Conservation (phyloP, 2,329 filamentous ascomycete genomes). For the Dothideomycetes sp. region DNA sequence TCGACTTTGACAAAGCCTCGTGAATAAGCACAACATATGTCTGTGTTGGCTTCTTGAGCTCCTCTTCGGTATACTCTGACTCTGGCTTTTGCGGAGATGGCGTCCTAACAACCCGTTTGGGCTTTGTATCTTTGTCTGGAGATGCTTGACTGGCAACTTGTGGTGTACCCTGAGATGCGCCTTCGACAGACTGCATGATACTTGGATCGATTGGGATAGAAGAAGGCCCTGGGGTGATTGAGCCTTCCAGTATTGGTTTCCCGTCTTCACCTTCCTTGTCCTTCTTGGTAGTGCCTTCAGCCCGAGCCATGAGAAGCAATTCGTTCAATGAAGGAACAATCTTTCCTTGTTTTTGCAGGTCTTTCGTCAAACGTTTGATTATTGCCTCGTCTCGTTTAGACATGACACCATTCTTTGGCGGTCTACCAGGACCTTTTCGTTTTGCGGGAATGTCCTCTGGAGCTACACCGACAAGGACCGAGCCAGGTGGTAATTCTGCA, state of each 20-base stretch:
- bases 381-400: slow-evolving; percentile 54
- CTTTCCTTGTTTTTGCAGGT: slow-evolving; percentile 22
- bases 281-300: slow-evolving; percentile 13
- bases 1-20: slow-evolving; percentile 47
- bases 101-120: slow-evolving; percentile 43
- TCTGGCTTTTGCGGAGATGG: slow-evolving; percentile 52
- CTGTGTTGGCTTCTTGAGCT: slow-evolving; percentile 56
- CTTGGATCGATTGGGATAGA: slow-evolving; percentile 8
- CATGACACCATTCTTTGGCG: slow-evolving; percentile 74
- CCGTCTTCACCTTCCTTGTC: slow-evolving; percentile 8
- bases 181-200: slow-evolving; percentile 5
- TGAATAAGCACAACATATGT: slow-evolving; percentile 56
- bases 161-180: neutral
- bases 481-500: slow-evolving; percentile 14
- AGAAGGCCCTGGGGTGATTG: neutral
- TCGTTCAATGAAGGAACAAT: slow-evolving; percentile 17
- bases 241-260: slow-evolving; percentile 6
- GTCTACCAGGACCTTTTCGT: slow-evolving; percentile 67
- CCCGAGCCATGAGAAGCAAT: slow-evolving; percentile 21
- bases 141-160: slow-evolving; percentile 4
- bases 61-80: slow-evolving; percentile 60
- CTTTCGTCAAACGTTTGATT: slow-evolving; percentile 23
- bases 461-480: slow-evolving; percentile 19
- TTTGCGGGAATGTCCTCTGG: slow-evolving; percentile 40
- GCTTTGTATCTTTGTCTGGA: slow-evolving; percentile 15